phyloP scores from a whole-genome alignment of 179 eudicot species.

The Spergularia azorica region DNA sequence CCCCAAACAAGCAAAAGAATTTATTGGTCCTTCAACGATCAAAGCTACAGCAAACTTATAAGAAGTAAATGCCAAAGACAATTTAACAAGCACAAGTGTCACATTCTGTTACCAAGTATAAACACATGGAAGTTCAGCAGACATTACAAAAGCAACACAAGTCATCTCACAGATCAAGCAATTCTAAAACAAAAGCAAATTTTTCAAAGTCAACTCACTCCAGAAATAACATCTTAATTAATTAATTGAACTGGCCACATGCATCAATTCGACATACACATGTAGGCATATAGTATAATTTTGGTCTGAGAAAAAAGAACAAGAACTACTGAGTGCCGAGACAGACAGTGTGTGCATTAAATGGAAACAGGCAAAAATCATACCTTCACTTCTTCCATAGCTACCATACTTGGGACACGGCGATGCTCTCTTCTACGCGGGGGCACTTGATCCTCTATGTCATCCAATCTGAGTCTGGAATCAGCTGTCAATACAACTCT shows the following conservation, averaged over 20 bases:
- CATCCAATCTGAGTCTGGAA: slow-evolving; percentile 86
- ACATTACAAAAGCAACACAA: background rate
- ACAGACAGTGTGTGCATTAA: slow-evolving; percentile 4
- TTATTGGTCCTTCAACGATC: background rate
- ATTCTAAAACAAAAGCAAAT: background rate
- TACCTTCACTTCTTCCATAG: slow-evolving; percentile 99
- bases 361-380: slow-evolving; percentile 6
- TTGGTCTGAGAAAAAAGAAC: background rate
- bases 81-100: background rate
- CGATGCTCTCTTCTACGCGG: slow-evolving; percentile 93
- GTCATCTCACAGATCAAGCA: background rate
- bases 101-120: background rate
- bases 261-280: slow-evolving; percentile 1
- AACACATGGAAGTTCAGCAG: background rate
- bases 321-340: background rate
- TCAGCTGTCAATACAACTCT: slow-evolving; percentile 89
- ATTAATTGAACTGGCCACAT: background rate
- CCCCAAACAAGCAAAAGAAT: background rate
- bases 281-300: background rate
- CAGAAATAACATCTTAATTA: background rate
- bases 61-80: background rate
- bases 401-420: slow-evolving; percentile 96
- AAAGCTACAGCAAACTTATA: background rate
- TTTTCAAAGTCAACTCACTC: background rate
- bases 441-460: slow-evolving; percentile 81